Evolutionary conservation across 345 rosid genomes (phyloP).

Genomic region (Firmiana major): DNA sequence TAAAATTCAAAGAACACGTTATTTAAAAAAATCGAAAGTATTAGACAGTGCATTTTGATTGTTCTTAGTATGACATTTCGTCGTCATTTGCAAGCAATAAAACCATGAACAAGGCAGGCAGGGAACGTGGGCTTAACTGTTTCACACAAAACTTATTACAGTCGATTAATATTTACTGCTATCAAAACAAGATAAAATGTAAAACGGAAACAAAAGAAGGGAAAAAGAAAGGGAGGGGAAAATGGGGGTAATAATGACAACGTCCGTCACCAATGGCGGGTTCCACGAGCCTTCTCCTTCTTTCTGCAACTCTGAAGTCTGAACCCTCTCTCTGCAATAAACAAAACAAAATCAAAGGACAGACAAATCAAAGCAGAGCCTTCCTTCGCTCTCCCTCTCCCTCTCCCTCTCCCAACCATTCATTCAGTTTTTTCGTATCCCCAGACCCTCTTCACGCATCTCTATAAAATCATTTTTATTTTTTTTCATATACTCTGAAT

Average conservation of each 20-base stretch:
- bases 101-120: not conserved
- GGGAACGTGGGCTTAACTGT: not conserved
- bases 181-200: not conserved
- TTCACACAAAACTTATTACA: not conserved
- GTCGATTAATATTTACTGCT: not conserved
- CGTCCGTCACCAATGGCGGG: constrained; percentile 42
- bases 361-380: not conserved
- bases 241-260: constrained; percentile 1
- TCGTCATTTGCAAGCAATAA: not conserved
- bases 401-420: not conserved
- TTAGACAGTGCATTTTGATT: too few relatives aligned
- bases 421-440: constrained; percentile 13
- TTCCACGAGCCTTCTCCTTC: constrained; percentile 42
- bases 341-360: not conserved
- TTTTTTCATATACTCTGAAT: not conserved
- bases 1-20: too few relatives aligned
- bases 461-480: constrained; percentile 9
- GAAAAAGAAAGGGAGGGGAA: not conserved
- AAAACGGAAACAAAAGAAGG: not conserved
- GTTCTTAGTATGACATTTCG: too few relatives aligned
- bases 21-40: too few relatives aligned
- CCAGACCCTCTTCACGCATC: constrained; percentile 24
- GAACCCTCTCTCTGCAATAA: not conserved
- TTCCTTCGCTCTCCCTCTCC: not conserved
- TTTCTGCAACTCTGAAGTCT: constrained; percentile 8